phyloP scores from a whole-genome alignment of 1,284 basidiomycete species.

The Takashimella tepidaria region DNA sequence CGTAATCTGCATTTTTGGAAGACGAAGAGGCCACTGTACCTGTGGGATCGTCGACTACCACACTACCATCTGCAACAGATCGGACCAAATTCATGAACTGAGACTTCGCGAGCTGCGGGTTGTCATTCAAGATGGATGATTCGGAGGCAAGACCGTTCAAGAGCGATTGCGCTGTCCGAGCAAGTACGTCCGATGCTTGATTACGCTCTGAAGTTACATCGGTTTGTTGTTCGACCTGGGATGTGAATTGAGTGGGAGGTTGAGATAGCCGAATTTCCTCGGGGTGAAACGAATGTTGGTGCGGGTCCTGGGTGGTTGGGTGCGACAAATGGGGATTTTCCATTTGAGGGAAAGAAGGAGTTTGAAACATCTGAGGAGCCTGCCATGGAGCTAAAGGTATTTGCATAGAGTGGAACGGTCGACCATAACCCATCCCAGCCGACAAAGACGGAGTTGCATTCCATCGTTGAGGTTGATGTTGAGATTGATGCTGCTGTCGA shows the following conservation, averaged over 20 bases:
- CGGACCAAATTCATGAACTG: slow-evolving; percentile 83
- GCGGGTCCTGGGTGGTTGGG: background rate
- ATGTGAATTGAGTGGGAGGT: background rate
- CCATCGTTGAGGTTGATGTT: no score
- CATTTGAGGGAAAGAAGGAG: slow-evolving; percentile 1
- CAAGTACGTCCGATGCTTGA: slow-evolving; percentile 57
- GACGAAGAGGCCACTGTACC: slow-evolving; percentile 3
- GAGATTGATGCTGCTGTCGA: background rate
- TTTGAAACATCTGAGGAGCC: background rate
- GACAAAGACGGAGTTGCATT: no score
- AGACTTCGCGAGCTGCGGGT: slow-evolving; percentile 83
- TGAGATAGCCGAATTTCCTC: no score
- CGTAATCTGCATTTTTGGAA: slow-evolving; percentile 8
- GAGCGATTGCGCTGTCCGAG: slow-evolving; percentile 66
- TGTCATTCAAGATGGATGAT: slow-evolving; percentile 50
- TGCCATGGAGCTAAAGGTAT: slow-evolving; percentile 18
- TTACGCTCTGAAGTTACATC: background rate
- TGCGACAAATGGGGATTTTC: background rate
- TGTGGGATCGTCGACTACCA: slow-evolving; percentile 65
- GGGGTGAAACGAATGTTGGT: slow-evolving; percentile 11
- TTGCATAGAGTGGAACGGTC: background rate
- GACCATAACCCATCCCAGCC: no score
- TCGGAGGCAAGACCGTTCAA: slow-evolving; percentile 58
- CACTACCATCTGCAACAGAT: slow-evolving; percentile 72
- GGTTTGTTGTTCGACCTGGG: background rate